Conservation (phyloP, 2,329 filamentous ascomycete species). For the Fusarium coffeatum region DNA sequence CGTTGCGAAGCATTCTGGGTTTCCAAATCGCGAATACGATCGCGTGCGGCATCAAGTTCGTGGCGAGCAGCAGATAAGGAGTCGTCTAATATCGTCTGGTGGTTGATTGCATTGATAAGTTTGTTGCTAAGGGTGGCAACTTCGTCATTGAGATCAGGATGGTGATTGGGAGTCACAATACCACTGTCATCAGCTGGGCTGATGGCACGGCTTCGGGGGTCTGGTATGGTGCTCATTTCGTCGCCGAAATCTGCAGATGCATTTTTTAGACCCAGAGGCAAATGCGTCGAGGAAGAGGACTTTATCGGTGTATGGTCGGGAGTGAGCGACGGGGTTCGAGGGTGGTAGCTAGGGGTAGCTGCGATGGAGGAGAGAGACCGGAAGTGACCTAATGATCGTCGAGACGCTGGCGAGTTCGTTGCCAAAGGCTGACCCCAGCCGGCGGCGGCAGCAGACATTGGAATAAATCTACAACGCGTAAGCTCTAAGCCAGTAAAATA, state of each 20-base stretch:
- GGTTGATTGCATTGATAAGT: constrained; percentile 96
- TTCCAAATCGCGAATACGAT: constrained; percentile 77
- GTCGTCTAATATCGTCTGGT: constrained; percentile 93
- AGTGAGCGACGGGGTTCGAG: constrained; percentile 52
- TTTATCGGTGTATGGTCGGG: constrained; percentile 55
- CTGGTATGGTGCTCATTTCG: constrained; percentile 76
- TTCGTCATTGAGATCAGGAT: constrained; percentile 73
- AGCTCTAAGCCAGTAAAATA: constrained; percentile 17
- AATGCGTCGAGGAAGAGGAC: constrained; percentile 52
- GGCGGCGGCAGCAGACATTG: constrained; percentile 57
- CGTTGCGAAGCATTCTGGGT: constrained; percentile 72
- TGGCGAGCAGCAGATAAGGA: constrained; percentile 83
- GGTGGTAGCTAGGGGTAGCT: constrained; percentile 52
- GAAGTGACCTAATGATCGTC: constrained; percentile 60
- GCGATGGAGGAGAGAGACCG: constrained; percentile 67
- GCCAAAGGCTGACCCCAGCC: constrained; percentile 62
- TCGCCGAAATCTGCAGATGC: constrained; percentile 62
- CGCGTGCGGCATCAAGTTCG: constrained; percentile 80
- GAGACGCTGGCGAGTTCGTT: constrained; percentile 43
- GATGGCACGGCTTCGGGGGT: constrained; percentile 67
- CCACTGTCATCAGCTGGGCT: constrained; percentile 57
- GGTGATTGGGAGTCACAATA: constrained; percentile 53
- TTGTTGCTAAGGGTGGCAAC: constrained; percentile 94
- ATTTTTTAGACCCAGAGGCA: constrained; percentile 53
- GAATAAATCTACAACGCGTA: constrained; percentile 59